phyloP scores from a whole-genome alignment of 768 basidiomycete species.

The Mycena maculata region DNA sequence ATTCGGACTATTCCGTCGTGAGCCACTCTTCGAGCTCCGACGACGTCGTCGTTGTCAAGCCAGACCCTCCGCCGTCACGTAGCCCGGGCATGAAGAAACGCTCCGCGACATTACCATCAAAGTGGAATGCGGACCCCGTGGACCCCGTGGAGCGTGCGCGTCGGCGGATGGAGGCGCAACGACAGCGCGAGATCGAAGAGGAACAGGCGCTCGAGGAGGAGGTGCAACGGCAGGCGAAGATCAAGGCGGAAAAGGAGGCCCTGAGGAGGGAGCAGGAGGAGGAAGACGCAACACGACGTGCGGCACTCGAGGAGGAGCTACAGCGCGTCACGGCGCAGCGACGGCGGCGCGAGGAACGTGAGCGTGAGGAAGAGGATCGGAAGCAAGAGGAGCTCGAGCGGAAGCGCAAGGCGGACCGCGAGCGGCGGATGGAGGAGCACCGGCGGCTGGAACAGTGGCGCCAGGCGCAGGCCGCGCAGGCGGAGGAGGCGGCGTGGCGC shows the following conservation, averaged over 20 bases:
- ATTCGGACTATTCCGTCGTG: constrained; percentile 56
- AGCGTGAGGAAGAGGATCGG: constrained; percentile 60
- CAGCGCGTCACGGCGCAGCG: constrained; percentile 50
- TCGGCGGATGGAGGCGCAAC: constrained; percentile 38
- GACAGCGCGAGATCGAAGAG: constrained; percentile 56
- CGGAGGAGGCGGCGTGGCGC: constrained; percentile 57
- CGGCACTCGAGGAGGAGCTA: constrained; percentile 55
- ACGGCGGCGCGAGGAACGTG: constrained; percentile 51
- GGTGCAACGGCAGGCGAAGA: constrained; percentile 51
- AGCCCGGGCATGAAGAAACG: constrained; percentile 29
- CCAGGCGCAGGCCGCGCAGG: constrained; percentile 56
- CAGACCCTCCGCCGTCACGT: constrained; percentile 26
- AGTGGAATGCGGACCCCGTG: constrained; percentile 27
- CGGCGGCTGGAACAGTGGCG: constrained; percentile 65
- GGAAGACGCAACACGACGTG: constrained; percentile 55
- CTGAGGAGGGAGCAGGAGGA: constrained; percentile 53
- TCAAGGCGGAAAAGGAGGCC: constrained; percentile 58
- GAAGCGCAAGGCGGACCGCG: constrained; percentile 51
- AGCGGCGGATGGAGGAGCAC: constrained; percentile 63
- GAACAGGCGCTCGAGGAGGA: constrained; percentile 58
- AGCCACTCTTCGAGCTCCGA: constrained; percentile 48
- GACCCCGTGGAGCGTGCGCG: constrained; percentile 39
- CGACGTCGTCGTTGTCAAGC: constrained; percentile 42
- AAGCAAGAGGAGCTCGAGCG: constrained; percentile 58
- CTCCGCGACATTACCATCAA: constrained; percentile 31